Evolutionary conservation across 2,329 filamentous ascomycete genomes (phyloP), one percentile per base, ranked within the genome.

Genomic region (Rosellinia necatrix): DNA sequence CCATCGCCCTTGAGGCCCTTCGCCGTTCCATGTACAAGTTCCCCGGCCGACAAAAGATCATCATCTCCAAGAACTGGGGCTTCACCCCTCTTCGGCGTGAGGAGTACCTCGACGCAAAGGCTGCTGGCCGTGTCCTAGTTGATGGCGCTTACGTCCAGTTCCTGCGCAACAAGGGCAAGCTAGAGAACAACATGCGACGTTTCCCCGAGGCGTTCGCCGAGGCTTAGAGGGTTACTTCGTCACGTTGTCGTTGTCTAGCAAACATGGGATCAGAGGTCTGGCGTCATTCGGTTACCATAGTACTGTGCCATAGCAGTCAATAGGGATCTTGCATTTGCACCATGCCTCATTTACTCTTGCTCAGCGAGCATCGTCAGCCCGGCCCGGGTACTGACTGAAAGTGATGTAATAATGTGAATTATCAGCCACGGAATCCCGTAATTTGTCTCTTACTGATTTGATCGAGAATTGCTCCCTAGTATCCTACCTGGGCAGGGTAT

Each of bases 1-100:
- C 89, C 70, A 86, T 88, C 74, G 94, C 94, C 77, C 92, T 99
- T 74, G 94, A 99, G 89, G 94, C 94, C 76, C 91, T 99, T 78
- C 93, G 96, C 78, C 92, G 94, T 79, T 96, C 92, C 68, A 94
- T 97, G 89, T 97, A 97, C 91, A 99, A 97, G 90, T 99, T 99
- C 91, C 94, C 94, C 70, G 94, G 94, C 80, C 93, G 94, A 82
- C 94, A 99, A 87, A 99, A 99, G 92, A 97, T 99, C 84, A 97
- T 99, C 75, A 89, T 97, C 82, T 96, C 90, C 85, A 99, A 97
- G 92, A 99, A 99, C 88, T 99, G 94, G 94, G 94, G 94, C 71
- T 99, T 99, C 90, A 99, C 94, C 64, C 92, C 92, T 76, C 91
- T 99, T 73, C 89, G 91, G 74, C 92, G 94, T 72, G 94, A 97